Conservation (phyloP, 2,329 filamentous ascomycete species). For the Cladophialophora exuberans region DNA sequence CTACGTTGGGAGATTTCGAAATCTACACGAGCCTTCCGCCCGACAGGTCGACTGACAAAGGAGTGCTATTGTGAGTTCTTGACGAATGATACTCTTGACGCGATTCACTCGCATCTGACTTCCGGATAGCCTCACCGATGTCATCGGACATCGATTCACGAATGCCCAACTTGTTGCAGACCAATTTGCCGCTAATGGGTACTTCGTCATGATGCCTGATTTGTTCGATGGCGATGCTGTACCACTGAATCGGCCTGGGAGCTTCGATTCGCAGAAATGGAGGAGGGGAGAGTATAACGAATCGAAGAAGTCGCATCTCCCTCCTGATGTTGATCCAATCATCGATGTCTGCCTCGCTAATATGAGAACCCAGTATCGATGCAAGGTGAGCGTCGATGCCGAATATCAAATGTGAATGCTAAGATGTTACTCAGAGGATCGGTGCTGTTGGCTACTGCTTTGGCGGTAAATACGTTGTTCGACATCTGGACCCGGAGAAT, state of each 20-base stretch:
- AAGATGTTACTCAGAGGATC: too few species aligned
- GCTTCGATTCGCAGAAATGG: conserved; percentile 44
- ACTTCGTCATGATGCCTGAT: conserved; percentile 70
- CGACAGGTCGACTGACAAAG: conserved; percentile 2
- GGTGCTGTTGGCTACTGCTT: conserved; percentile 35
- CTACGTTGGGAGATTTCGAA: not conserved
- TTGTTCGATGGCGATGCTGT: conserved; percentile 69
- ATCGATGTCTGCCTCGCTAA: conserved; percentile 49
- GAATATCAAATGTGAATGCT: too few species aligned
- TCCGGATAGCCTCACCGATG: conserved; percentile 50
- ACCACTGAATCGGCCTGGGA: conserved; percentile 54
- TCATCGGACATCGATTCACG: conserved; percentile 59
- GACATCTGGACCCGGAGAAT: conserved; percentile 61
- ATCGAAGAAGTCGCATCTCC: conserved; percentile 41
- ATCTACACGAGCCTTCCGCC: conserved; percentile 6
- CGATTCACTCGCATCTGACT: not conserved
- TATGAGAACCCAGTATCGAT: conserved; percentile 28
- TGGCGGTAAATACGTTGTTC: conserved; percentile 62
- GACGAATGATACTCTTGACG: not conserved
- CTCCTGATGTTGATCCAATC: conserved; percentile 55
- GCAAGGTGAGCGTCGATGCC: conserved; percentile 5
- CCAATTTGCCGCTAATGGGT: conserved; percentile 71
- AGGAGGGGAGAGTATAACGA: conserved; percentile 11
- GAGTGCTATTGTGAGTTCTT: not conserved
- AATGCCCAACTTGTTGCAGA: conserved; percentile 71